phyloP scores from a whole-genome alignment of 805 yeast genomes.

The Priceomyces melissophilus region DNA sequence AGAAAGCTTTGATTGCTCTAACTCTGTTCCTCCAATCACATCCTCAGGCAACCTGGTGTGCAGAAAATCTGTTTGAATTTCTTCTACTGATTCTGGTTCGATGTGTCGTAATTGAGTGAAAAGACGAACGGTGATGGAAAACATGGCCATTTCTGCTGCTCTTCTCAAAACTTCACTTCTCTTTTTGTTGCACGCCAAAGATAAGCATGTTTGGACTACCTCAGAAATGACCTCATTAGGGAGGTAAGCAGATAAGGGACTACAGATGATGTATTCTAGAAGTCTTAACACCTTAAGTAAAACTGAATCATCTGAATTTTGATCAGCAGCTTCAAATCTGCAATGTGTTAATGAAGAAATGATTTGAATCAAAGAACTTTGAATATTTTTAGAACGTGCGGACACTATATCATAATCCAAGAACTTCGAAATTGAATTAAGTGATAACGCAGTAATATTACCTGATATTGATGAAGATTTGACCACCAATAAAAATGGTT shows the following conservation, averaged over 20 bases:
- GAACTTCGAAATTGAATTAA: constrained; percentile 71
- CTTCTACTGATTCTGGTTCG: constrained; percentile 42
- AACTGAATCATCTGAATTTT: constrained; percentile 87
- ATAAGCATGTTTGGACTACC: constrained; percentile 84
- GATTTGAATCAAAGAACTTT: constrained; percentile 58
- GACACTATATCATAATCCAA: constrained; percentile 67
- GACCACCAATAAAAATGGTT: constrained; percentile 82
- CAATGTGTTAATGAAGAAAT: constrained; percentile 84
- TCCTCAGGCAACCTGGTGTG: constrained; percentile 55
- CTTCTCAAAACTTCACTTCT: constrained; percentile 85
- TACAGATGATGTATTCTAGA: constrained; percentile 60
- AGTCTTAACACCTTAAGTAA: constrained; percentile 76
- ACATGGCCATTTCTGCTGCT: constrained; percentile 82
- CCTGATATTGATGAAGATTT: constrained; percentile 86
- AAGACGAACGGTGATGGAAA: constrained; percentile 62
- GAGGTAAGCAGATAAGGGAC: constrained; percentile 62
- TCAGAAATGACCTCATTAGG: constrained; percentile 84
- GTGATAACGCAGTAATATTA: constrained; percentile 74
- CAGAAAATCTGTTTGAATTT: constrained; percentile 47
- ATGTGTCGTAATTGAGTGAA: constrained; percentile 59
- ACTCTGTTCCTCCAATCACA: constrained; percentile 49
- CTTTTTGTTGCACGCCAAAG: constrained; percentile 88
- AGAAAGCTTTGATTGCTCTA: background rate
- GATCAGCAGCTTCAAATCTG: constrained; percentile 93
- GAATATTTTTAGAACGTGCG: constrained; percentile 50